Conservation (phyloP, 140 eudicot genomes). For the Ambrosia hybrid region DNA sequence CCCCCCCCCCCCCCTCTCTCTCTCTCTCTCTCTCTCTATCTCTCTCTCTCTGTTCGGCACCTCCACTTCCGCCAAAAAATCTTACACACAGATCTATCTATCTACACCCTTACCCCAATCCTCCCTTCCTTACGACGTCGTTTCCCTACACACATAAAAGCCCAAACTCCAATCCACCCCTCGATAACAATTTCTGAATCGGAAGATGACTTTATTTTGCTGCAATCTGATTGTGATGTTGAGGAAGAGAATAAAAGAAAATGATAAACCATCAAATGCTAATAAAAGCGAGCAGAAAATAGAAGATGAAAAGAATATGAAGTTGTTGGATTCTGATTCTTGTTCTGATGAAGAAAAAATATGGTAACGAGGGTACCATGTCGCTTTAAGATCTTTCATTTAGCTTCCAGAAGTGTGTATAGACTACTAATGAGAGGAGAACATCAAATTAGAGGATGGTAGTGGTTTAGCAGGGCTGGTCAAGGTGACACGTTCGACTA, state of each 20-base stretch:
- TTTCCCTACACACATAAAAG: constrained; percentile 20
- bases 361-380: constrained; percentile 50
- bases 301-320: constrained; percentile 44
- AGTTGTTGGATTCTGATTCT: constrained; percentile 21
- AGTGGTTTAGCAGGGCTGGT: constrained; percentile 16
- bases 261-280: constrained; percentile 14
- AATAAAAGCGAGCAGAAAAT: constrained; percentile 38
- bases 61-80: constrained; percentile 28
- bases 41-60: constrained; percentile 25
- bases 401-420: constrained; percentile 63
- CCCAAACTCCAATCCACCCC: constrained; percentile 36
- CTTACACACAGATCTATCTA: constrained; percentile 25
- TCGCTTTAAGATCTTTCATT: constrained; percentile 69
- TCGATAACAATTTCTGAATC: constrained; percentile 17
- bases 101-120: background rate
- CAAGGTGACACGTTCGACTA: constrained; percentile 67
- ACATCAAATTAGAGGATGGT: constrained; percentile 28
- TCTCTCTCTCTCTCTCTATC: constrained; percentile 21
- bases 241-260: constrained; percentile 41
- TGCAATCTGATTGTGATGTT: constrained; percentile 52
- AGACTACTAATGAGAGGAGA: constrained; percentile 37
- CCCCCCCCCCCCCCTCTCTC: background rate
- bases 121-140: constrained; percentile 8
- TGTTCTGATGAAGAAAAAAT: constrained; percentile 35
- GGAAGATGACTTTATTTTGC: constrained; percentile 43